Evolutionary conservation across 371 early-diverging fungal genomes (phyloP), one percentile per base, ranked within the genome.

Genomic region (Apophysomyces elegans): DNA sequence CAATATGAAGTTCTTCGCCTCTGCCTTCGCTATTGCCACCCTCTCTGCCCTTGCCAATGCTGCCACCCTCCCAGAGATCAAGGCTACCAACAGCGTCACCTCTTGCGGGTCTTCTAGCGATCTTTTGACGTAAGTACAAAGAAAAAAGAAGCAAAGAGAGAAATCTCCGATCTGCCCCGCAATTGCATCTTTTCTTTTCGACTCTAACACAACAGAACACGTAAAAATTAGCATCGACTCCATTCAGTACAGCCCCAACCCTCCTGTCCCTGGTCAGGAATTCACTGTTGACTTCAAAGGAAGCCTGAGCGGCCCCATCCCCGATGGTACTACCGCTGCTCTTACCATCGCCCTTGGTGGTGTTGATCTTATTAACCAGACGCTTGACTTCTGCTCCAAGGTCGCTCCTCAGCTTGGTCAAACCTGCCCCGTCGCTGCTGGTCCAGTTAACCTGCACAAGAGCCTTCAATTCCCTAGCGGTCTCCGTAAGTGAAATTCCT

Each of bases 281-380:
- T 78, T 88, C 8, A 61, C 59, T 6, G 81, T 90, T 43, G 79
- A 82, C 14, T 86, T 84, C 46, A 80, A 75, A 58, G 91, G 88
- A 6, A 11, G 5, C 18, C 37, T 68, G 59, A 69, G 61, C 5
- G 81, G 84, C 60, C 65, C 62, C 13, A 78, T 90, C n/a, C 76
- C 72, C 13, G 62, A 86, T 11, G 89, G 90, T 7, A 81, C 87
- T 8, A 60, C 37, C 7, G 81, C 81, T 43, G 64, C 79, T 7
- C 54, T 89, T 35, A 44, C 73, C 13, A 85, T 86, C 66, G 84
- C 87, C 69, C 80, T 72, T 71, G 84, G 80, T 18, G 72, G 73
- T 41, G 70, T 83, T 5, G 68, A 66, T 56, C 61, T 83, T 14
- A 32, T 83, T 14, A 67, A 75, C 54, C 73, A 83, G 65, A 63